These are phyloP conservation scores for Wickerhamomyces rabaulensis DNA, from an alignment of 805 yeast species.

Conservation along the genomic window DNA sequence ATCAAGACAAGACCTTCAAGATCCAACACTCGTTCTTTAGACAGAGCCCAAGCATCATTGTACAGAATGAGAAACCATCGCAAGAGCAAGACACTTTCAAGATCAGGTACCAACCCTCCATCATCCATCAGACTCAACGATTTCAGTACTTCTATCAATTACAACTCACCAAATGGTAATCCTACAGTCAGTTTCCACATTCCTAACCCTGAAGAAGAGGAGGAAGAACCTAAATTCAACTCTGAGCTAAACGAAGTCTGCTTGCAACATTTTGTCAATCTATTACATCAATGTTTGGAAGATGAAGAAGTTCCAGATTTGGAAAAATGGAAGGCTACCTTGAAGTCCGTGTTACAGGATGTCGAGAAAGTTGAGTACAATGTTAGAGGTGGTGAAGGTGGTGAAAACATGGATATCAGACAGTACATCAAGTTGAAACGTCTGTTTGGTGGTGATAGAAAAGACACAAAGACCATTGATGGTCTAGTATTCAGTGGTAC, in stretches of 20 bases:
- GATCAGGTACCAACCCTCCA: constrained; percentile 26
- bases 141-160: neutral
- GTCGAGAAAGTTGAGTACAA: constrained; percentile 58
- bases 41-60: constrained; percentile 62
- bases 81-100: constrained; percentile 41
- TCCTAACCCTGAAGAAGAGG: neutral
- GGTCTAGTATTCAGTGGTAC: constrained; percentile 85
- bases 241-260: constrained; percentile 32
- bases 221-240: constrained; percentile 8
- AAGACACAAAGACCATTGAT: constrained; percentile 56
- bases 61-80: constrained; percentile 56
- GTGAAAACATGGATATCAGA: constrained; percentile 79
- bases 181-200: constrained; percentile 15
- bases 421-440: constrained; percentile 85
- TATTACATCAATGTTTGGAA: constrained; percentile 53
- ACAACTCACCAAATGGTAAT: constrained; percentile 28
- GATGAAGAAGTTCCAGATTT: constrained; percentile 52
- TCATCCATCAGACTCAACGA: constrained; percentile 9
- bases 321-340: constrained; percentile 53
- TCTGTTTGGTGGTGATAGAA: constrained; percentile 67
- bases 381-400: constrained; percentile 57
- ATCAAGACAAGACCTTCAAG: constrained; percentile 31
- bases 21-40: constrained; percentile 42
- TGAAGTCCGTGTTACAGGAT: constrained; percentile 46
- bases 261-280: constrained; percentile 38